Conservation (phyloP, 306 rosid species). For the Cucurbita moschata region DNA sequence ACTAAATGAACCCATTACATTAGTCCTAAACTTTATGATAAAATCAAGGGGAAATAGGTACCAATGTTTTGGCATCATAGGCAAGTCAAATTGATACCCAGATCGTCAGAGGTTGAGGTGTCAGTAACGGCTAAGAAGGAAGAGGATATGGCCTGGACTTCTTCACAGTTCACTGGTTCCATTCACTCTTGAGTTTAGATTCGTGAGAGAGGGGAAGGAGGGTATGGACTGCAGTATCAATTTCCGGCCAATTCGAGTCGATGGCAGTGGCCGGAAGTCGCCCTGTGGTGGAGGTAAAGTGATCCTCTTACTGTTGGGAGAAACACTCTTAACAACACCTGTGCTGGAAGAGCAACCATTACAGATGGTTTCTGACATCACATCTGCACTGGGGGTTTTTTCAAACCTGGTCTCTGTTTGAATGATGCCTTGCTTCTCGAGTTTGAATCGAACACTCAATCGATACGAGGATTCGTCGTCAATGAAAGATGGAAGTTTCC, state of each 20-base stretch:
- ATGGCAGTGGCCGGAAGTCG: conserved; percentile 34
- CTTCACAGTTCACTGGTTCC: background rate
- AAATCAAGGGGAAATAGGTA: background rate
- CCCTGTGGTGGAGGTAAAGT: conserved; percentile 35
- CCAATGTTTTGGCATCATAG: background rate
- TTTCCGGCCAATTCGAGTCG: conserved; percentile 42
- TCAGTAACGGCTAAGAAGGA: background rate
- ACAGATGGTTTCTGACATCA: conserved; percentile 36
- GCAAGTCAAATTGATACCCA: background rate
- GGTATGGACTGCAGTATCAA: conserved; percentile 16
- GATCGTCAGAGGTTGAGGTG: background rate
- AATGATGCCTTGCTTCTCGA: conserved; percentile 32
- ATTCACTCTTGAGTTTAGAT: conserved; percentile 10
- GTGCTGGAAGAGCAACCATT: conserved; percentile 37
- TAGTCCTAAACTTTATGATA: background rate
- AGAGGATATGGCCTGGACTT: background rate
- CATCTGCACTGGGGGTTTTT: conserved; percentile 35
- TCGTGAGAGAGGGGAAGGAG: conserved; percentile 70
- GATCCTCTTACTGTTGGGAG: conserved; percentile 83
- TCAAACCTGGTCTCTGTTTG: conserved; percentile 34
- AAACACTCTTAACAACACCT: conserved; percentile 46
- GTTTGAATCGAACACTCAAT: conserved; percentile 32
- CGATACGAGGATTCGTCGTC: conserved; percentile 37
- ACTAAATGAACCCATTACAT: background rate
- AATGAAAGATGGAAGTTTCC: conserved; percentile 48